Base-by-base conservation (phyloP, 2,329 filamentous ascomycete genomes). In the Fusarium tuaranense region DNA sequence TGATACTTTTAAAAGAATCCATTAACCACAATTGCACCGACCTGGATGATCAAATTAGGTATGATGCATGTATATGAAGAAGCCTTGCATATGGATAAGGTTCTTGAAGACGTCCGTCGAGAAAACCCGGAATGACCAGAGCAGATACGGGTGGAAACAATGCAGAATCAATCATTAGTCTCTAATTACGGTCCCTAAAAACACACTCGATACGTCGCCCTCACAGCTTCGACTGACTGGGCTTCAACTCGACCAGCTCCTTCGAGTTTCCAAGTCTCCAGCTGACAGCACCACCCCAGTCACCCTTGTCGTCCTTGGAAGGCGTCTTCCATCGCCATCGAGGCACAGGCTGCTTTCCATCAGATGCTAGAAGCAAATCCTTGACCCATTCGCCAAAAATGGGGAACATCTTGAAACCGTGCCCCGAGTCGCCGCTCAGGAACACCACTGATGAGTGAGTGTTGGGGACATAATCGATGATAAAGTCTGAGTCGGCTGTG, bases 381-480 rank as follows among this genome's bases (percentile, higher is more conserved):
- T 80, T 82, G 2, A 90, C 85, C 84, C 88, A 91, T n/a, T 81
- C 78, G 0, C 90, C 89, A n/a, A 90, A 82, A 27, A 90, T 85
- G 0, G 89, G 90, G 58, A 92, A 86, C 86, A 92, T 89, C 80
- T 92, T 92, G 79, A 91, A 92, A 0, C 87, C 88, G 75, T 92
- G 90, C 0, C 89, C 90, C 1, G 89, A 92, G 75, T 92, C 90
- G 0, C 90, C 90, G 0, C 88, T 86, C 1, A 88, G 71, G 0
- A 90, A 77, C 3, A 92, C 79, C 3, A 91, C 82, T 0, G 76
- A 74, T 1, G 84, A 86, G 2, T 82, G 80, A 2, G 84, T 88
- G 1, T 82, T 79, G 0, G 90, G 90, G 1, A 92, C 87, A 63
- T 86, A 89, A 76, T 92, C 90, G 51, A 92, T 85, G 59, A 90